Evolutionary conservation across 2,329 filamentous ascomycete genomes (phyloP), one percentile per base, ranked within the genome.

Genomic region (Exophiala sideris): DNA sequence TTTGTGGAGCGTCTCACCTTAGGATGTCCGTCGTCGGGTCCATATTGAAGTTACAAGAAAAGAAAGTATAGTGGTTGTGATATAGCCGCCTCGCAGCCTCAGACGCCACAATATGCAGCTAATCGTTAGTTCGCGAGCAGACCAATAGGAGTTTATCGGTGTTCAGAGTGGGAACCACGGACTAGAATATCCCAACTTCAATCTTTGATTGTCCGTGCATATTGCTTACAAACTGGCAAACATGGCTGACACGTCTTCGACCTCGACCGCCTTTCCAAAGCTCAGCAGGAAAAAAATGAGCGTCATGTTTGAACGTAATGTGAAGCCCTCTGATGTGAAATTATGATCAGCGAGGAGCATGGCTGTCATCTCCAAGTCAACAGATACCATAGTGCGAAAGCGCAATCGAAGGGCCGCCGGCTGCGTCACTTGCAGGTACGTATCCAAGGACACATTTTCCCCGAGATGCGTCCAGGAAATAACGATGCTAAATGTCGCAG

Each of bases 381-480:
- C 29, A 11, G 45, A 35, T 38, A 16, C 18, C 6, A n/a, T 20
- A 7, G 10, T 21, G 29, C 16, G 16, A 20, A 34, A 38, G 32
- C 35, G 14, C 35, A 47, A 32, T 20, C 54, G 54, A 11, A 48
- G 35, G 7, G 20, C 12, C 12, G 58, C 32, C 21, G 60, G 58
- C 14, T 62, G 60, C 40, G 50, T 62, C n/a, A 62, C 60, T 16
- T 62, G 60, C 52, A 58, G 51, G 54, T 57, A 45, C 12, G 50
- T 40, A 10, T 29, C 24, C 24, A 29, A 29, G 24, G 5, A 5
- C 24, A 8, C 24, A 29, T 5, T 29, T 8, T 4, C 5, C 39
- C 39, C 16, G 14, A 18, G 39, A 12, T 20, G 2, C 16, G 3
- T 41, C 9, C 11, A 7, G 10, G 7, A 5, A 8, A 8, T 29